Evolutionary conservation across 2,329 filamentous ascomycete species (phyloP).

Genomic region (Epichloe hybrida): DNA sequence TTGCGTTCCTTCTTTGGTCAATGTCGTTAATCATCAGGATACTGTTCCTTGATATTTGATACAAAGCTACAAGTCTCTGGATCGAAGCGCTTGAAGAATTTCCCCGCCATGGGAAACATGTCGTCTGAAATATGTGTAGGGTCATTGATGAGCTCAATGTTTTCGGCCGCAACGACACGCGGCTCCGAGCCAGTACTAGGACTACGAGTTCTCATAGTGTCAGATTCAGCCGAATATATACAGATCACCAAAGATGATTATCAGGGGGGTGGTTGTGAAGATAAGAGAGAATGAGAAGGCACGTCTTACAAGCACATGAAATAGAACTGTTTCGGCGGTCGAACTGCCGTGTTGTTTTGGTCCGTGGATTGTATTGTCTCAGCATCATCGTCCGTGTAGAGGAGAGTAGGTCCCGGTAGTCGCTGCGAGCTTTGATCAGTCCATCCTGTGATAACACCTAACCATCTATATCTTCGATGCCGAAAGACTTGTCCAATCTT

Average conservation of each 20-base stretch:
- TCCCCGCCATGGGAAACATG: conserved; percentile 60
- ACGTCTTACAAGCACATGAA: conserved; percentile 62
- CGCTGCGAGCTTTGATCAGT: conserved; percentile 32
- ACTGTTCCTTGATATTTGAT: conserved; percentile 68
- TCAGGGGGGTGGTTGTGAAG: neutral
- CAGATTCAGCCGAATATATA: neutral
- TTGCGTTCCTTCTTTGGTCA: no score
- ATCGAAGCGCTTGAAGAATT: conserved; percentile 84
- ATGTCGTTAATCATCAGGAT: conserved; percentile 59
- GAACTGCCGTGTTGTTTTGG: conserved; percentile 6
- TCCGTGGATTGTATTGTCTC: conserved; percentile 14
- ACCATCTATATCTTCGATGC: conserved; percentile 67
- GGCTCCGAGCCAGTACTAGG: conserved; percentile 21
- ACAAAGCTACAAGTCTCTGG: conserved; percentile 52
- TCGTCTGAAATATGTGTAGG: conserved; percentile 33
- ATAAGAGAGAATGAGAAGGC: neutral
- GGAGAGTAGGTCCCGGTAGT: conserved; percentile 12
- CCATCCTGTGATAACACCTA: conserved; percentile 84
- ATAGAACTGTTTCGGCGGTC: conserved; percentile 45
- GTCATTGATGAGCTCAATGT: conserved; percentile 51
- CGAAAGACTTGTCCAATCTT: conserved; percentile 72
- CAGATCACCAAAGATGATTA: neutral
- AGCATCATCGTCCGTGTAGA: conserved; percentile 13
- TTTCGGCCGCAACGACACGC: conserved; percentile 49
- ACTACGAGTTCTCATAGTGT: conserved; percentile 8